Evolutionary conservation across 257 asterid species (phyloP).

Genomic region (Henckelia pumila): DNA sequence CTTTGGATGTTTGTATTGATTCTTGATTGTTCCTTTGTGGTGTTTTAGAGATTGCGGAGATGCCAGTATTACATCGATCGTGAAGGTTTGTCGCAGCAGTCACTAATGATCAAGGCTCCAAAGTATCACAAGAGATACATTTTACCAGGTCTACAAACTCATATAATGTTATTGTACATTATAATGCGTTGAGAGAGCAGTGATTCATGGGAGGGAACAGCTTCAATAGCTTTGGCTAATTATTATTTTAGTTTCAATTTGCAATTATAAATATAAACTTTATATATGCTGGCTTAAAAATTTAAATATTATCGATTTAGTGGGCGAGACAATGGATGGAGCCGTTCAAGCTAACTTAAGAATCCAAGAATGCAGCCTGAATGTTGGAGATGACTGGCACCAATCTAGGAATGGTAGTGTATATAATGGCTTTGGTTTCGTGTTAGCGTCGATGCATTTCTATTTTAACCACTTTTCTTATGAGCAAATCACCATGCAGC

Average conservation of each 20-base stretch:
- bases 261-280: background rate
- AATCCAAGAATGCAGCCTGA: slow-evolving; percentile 61
- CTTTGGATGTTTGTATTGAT: slow-evolving; percentile 16
- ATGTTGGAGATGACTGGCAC: slow-evolving; percentile 67
- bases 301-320: slow-evolving; percentile 27
- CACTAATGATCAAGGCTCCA: slow-evolving; percentile 79
- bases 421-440: background rate
- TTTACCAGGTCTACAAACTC: slow-evolving; percentile 58
- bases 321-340: slow-evolving; percentile 70
- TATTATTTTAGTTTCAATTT: background rate
- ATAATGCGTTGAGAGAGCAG: no score
- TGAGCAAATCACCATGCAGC: slow-evolving; percentile 40
- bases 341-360: slow-evolving; percentile 48
- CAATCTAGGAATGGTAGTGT: slow-evolving; percentile 64
- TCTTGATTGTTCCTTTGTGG: slow-evolving; percentile 22
- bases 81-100: slow-evolving; percentile 90
- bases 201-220: no score
- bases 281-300: background rate
- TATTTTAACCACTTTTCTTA: slow-evolving; percentile 2
- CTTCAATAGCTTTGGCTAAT: no score
- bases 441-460: background rate
- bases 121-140: slow-evolving; percentile 76
- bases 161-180: no score
- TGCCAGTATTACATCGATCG: slow-evolving; percentile 80
- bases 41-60: slow-evolving; percentile 68